Evolutionary conservation across 371 early-diverging fungal species (phyloP).

Genomic region (Mortierella sp.): DNA sequence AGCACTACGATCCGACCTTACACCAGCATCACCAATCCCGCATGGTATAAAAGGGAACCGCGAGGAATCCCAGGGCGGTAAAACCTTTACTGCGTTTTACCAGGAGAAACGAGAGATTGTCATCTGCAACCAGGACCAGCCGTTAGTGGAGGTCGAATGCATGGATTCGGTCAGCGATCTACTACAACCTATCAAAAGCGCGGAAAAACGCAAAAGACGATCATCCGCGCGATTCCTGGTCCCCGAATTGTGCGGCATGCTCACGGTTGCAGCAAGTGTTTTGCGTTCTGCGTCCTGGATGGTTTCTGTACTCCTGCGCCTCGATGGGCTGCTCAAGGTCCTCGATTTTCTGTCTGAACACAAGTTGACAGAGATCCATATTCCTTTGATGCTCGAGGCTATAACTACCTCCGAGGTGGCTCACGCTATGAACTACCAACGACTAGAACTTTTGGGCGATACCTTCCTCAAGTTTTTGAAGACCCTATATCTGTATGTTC

Average conservation of each 20-base stretch:
- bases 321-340: conserved; percentile 19
- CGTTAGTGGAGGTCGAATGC: conserved; percentile 17
- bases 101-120: neutral
- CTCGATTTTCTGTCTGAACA: conserved; percentile 5
- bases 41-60: neutral
- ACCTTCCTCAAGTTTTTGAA: conserved; percentile 84
- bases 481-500: conserved; percentile 76
- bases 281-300: conserved; percentile 16
- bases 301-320: conserved; percentile 16
- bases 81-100: conserved; percentile 5
- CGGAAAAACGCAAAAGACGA: neutral
- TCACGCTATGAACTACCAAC: conserved; percentile 73
- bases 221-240: conserved; percentile 12
- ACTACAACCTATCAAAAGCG: neutral
- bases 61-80: neutral
- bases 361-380: neutral
- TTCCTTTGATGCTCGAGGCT: conserved; percentile 16
- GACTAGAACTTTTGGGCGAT: conserved; percentile 94
- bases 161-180: neutral
- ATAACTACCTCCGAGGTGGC: conserved; percentile 17
- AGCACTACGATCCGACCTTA: conserved; percentile 14
- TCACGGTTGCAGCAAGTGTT: conserved; percentile 15
- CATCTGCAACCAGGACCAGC: conserved; percentile 10
- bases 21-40: conserved; percentile 13
- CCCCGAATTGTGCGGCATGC: conserved; percentile 9